Base-by-base conservation (phyloP, 345 rosid species). In the Passiflora organensis region DNA sequence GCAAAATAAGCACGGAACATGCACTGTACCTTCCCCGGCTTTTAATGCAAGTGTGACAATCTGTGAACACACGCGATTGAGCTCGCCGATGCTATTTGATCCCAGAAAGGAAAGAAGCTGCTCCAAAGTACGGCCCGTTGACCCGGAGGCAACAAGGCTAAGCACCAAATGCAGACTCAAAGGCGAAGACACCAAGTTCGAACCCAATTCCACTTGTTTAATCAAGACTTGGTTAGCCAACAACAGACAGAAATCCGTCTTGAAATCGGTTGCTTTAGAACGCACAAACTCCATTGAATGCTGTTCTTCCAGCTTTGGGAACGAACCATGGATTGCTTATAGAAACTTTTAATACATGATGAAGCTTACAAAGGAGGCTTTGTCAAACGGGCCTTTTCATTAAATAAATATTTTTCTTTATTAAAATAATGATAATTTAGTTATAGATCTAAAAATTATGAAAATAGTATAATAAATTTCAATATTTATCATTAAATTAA, bases 161-260 rank as follows among this genome's bases (percentile, higher is more conserved):
- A 43, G 36, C 37, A 53, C 22, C 5, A 34, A 6, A 32, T 32
- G 59, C 21, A 62, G 2, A 13, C 58, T 43, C 15, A 52, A 44
- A 28, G 66, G 66, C 34, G 66, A 62, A 2, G 43, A 43, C 36
- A 44, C 51, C 34, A 62, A 62, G 23, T 53, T 62, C 2, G 51
- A 51, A 0, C 42, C 51, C 6, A 38, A 25, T 17, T 32, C 32
- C 6, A 28, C 25, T 43, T 53, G 13, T 43, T 43, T n/a, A 6
- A 53, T 6, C 23, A 62, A 19, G 17, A 53, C 10, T 15, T 34
- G 16, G 57, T 25, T 43, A 3, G 58, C 46, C 49, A 43, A 5
- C 11, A 19, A 11, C 19, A 61, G 6, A 32, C 50, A 25, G 32
- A 17, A 61, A 17, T 32, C 58, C 6, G 50, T 51, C 28, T 51